Evolutionary conservation across 2,329 filamentous ascomycete species (phyloP).

Genomic region (Rhexocercosporidium sp.): DNA sequence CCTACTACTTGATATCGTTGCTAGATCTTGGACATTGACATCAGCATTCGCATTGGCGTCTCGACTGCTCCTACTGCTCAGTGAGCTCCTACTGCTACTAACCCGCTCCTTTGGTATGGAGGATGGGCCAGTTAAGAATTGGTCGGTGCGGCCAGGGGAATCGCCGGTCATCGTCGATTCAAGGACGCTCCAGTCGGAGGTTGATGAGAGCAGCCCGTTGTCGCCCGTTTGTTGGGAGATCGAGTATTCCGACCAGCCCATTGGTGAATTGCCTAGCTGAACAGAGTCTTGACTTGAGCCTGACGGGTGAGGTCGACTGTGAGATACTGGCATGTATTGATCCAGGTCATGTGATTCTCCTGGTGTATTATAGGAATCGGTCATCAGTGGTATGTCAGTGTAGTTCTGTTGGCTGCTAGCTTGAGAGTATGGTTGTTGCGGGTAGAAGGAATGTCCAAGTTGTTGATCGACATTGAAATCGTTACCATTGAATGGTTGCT

Average conservation of each 20-base stretch:
- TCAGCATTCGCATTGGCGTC: not conserved
- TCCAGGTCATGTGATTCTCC: slow-evolving; percentile 23
- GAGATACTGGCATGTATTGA: slow-evolving; percentile 14
- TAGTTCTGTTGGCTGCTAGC: not conserved
- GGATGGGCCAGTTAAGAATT: slow-evolving; percentile 1
- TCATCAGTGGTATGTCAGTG: not conserved
- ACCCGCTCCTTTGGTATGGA: slow-evolving; percentile 8
- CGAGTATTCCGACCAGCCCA: not conserved
- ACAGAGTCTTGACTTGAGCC: slow-evolving; percentile 13
- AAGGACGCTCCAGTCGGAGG: slow-evolving; percentile 19
- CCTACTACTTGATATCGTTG: not conserved
- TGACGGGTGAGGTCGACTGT: slow-evolving; percentile 20
- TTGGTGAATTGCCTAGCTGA: slow-evolving; percentile 10
- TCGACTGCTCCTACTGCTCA: slow-evolving; percentile 2
- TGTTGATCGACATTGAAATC: not conserved
- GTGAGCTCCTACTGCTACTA: slow-evolving; percentile 4
- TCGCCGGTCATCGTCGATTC: slow-evolving; percentile 9
- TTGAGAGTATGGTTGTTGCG: not conserved
- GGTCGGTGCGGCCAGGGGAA: not conserved
- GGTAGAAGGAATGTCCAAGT: not conserved
- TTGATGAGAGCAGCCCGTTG: not conserved
- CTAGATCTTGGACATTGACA: not conserved
- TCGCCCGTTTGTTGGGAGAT: slow-evolving; percentile 1
- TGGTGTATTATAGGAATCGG: not conserved
- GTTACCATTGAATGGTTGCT: slow-evolving; percentile 11